Evolutionary conservation across 2,329 filamentous ascomycete genomes (phyloP).

Genomic region (Monosporascus sp.): DNA sequence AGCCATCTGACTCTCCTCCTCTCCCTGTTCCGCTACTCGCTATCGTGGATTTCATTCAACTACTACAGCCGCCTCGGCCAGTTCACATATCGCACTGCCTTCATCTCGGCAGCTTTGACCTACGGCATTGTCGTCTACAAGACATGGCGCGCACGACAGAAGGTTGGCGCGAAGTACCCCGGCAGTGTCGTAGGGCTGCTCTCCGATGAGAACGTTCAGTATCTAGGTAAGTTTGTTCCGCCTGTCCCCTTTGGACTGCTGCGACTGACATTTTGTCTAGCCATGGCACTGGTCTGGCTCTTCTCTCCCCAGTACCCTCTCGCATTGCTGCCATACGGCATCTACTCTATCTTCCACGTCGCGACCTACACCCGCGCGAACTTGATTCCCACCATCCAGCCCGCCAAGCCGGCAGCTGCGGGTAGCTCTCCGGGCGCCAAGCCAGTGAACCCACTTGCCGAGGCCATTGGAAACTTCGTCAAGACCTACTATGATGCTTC

Average conservation of each 20-base stretch:
- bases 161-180: constrained; percentile 61
- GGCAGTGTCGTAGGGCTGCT: constrained; percentile 61
- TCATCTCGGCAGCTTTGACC: constrained; percentile 81
- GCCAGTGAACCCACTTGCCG: constrained; percentile 60
- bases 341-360: constrained; percentile 98
- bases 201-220: constrained; percentile 95
- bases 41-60: constrained; percentile 89
- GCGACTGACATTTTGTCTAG: constrained; percentile 28
- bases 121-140: constrained; percentile 99
- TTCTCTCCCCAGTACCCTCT: constrained; percentile 83
- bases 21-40: constrained; percentile 72
- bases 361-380: constrained; percentile 94
- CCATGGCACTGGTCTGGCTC: constrained; percentile 93
- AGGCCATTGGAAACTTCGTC: constrained; percentile 86
- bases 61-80: constrained; percentile 71
- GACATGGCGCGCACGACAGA: constrained; percentile 80
- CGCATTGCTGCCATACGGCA: constrained; percentile 86
- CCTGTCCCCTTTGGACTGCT: constrained; percentile 5
- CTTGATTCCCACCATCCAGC: constrained; percentile 80
- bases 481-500: constrained; percentile 97
- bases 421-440: constrained; percentile 54
- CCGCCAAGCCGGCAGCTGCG: constrained; percentile 51
- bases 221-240: constrained; percentile 65
- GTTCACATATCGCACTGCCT: constrained; percentile 85
- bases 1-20: constrained; percentile 86